Percentiles rank a stretch among this genome's conserved stretches.
Conservation (phyloP, 805 yeast genomes). For the Phaffomyces antillensis region DNA sequence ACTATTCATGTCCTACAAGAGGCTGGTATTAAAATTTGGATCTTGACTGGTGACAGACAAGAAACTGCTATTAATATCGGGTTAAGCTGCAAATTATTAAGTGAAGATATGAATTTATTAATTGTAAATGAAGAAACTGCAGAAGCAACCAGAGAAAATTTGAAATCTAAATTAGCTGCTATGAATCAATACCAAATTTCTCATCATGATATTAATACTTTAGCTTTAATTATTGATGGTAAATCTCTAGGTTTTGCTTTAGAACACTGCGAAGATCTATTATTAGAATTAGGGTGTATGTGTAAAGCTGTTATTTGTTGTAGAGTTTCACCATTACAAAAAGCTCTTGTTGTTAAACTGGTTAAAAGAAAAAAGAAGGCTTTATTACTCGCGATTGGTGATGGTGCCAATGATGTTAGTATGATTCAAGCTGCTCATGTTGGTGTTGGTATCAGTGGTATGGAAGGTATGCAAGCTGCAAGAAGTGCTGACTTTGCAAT, state of each 20-base stretch:
- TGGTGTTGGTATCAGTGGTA: slow-evolving; percentile 97
- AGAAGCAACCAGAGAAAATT: slow-evolving; percentile 68
- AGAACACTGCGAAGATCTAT: slow-evolving; percentile 72
- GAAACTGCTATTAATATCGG: slow-evolving; percentile 98
- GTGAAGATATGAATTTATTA: slow-evolving; percentile 93
- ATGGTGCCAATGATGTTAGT: slow-evolving; percentile 98
- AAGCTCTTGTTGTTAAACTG: slow-evolving; percentile 91
- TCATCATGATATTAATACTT: slow-evolving; percentile 61
- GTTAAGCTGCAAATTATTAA: slow-evolving; percentile 89
- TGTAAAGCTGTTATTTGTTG: slow-evolving; percentile 98
- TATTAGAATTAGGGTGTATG: slow-evolving; percentile 71
- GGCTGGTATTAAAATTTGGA: slow-evolving; percentile 98
- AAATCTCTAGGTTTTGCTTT: slow-evolving; percentile 82
- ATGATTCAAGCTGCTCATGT: slow-evolving; percentile 99
- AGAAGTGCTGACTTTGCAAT: slow-evolving; percentile 96
- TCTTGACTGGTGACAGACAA: slow-evolving; percentile 95
- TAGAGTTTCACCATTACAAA: slow-evolving; percentile 95
- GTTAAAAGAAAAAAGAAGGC: slow-evolving; percentile 77
- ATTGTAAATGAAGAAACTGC: slow-evolving; percentile 81
- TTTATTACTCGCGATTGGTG: slow-evolving; percentile 86
- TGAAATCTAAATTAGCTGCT: slow-evolving; percentile 69
- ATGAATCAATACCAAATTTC: slow-evolving; percentile 60
- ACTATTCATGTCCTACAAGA: slow-evolving; percentile 91
- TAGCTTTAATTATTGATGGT: slow-evolving; percentile 93
- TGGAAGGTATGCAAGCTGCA: slow-evolving; percentile 99